Evolutionary conservation across 176 grass and related monocot species (phyloP), one percentile per base, ranked within the genome.

Genomic region (Ensete ventricosum): DNA sequence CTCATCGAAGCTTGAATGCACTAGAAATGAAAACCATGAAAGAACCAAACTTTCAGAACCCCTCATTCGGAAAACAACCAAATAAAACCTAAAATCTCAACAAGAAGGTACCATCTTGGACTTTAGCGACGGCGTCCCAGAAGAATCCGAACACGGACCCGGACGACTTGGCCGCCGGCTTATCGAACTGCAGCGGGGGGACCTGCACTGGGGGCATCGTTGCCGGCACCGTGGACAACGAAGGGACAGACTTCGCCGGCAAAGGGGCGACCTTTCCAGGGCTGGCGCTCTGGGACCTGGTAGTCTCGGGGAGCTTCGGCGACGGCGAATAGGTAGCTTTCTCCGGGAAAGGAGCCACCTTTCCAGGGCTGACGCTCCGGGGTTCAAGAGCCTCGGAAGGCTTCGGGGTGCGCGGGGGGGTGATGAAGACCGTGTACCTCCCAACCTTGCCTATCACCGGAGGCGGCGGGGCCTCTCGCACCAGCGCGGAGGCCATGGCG

Each of bases 1-100:
- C 48, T 77, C 58, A 52, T 77, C 75, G 49, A 77, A 77, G 75
- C 27, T 65, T 14, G 75, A 77, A 77, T 77, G 75, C 11, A n/a
- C 75, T 77, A 60, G 11, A 58, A 74, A 29, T 55, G 21, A 63
- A 65, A 77, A 20, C 54, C 55, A 21, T 14, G 21, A 16, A 24
- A 67, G 12, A 53, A 19, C 55, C 49, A 26, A 65, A 12, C 59
- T n/a, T n/a, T n/a, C 16, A 70, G 48, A 21, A 27, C 29, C 48
- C 49, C 43, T 64, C 24, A 64, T 52, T 2, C 9, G 34, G 34
- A 43, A 64, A 52, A 9, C 14, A 64, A 21, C 10, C 12, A 63
- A 23, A 65, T 1, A 52, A 19, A 52, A 11, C 13, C 19, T 1
- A 62, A n/a, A 11, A 62, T 3, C 14, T 29, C 24, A 1, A 49